Base-by-base conservation (phyloP, 129 eudicot genomes). In the Deinandra increscens region DNA sequence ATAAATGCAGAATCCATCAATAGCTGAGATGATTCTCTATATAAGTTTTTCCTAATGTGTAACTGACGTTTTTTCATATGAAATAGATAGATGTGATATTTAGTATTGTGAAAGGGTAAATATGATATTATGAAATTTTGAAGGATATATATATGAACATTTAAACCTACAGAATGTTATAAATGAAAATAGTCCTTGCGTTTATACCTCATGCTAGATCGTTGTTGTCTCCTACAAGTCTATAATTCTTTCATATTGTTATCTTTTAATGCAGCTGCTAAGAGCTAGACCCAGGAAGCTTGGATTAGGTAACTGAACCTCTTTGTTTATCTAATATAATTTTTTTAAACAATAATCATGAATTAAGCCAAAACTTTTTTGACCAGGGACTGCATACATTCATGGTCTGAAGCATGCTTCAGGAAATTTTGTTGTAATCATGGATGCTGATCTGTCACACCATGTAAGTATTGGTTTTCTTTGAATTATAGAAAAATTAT, bases 371-470 rank as follows among this genome's bases (percentile, higher is more conserved):
- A 69, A 64, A 3, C 13, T 10, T 12, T 36, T 71, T 53, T 46
- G n/a, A 69, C 71, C 82, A 93, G 97, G 97, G 64, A 93, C 97
- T 74, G 97, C 98, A 15, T 93, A 93, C 68, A 72, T 85, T 54
- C 98, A 92, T 78, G 98, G 98, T 66, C 75, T 92, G 70, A 92
- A 86, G 83, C 96, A 92, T 81, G 97, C 95, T 33, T 76, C 90
- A 0, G 95, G 95, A 39, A 85, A 89, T 34, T 93, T 86, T 89
- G 90, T 93, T 50, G 90, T 93, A 4, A 89, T 93, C 60, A 93
- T 93, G 98, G 97, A 93, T 76, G 95, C 97, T 71, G 98, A 93
- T 74, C 63, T 93, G 18, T 93, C 97, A 22, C 98, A 93, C 81
- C 98, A 93, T 85, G 98, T 88, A 82, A 84, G 98, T 81, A 26